Base-by-base conservation (phyloP, 1,139 yeast genomes). In the Suhomyces bokatorum region DNA sequence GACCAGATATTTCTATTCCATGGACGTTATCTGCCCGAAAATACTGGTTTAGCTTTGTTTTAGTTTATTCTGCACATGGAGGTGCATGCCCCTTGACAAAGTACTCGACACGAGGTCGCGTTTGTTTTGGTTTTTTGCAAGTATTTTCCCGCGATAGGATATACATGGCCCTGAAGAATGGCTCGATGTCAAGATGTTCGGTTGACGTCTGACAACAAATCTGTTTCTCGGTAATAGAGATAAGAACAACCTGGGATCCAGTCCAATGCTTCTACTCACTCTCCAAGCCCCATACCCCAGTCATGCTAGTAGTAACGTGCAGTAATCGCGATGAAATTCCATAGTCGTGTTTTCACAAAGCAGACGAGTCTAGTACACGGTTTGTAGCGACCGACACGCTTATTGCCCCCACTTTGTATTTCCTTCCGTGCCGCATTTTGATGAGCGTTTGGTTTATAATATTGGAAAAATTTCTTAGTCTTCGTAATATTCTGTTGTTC, bases 281-380 rank as follows among this genome's bases (percentile, higher is more conserved):
- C 37, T 37, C 22, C 20, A 41, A 43, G 46, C 46, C 28, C 43
- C 11, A 10, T 36, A 38, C 37, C 29, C 42, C 34, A 44, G 38
- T 39, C 16, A 13, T 34, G 17, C 22, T n/a, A 6, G 20, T 14
- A 10, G 13, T 4, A 11, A 24, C 11, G 12, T 15, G 13, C 14
- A n/a, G n/a, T 24, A 22, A 31, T 28, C 43, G 43, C 34, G 27
- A 27, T 32, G 32, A 34, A 37, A 35, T 37, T 44, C 30, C 32
- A 12, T 12, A 22, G 44, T 44, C 47, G 47, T 44, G 47, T 42
- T 44, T 41, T 28, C 40, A 42, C 36, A 28, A 33, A 15, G n/a
- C 39, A 13, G 22, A 13, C 17, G 27, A 11, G 12, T 31, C 40
- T 17, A 34, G 26, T 20, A 34, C 41, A 39, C 22, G 32, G 38